A percentile compares a stretch with the other conserved stretches of the same genome.
phyloP scores from a whole-genome alignment of 768 basidiomycete genomes.

The Amanita subjunquillea region DNA sequence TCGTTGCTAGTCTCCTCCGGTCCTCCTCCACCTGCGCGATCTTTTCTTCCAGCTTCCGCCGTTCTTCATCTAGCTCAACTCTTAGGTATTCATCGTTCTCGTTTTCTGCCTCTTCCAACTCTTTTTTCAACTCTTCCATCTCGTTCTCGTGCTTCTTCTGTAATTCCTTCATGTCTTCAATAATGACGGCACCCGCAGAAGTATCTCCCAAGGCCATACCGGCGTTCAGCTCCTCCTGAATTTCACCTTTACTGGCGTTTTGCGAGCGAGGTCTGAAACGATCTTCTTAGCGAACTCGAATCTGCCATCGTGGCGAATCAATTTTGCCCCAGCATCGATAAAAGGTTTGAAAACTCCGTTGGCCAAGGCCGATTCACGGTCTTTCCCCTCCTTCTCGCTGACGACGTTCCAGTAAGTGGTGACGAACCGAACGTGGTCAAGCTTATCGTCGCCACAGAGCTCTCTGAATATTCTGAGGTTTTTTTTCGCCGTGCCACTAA shows the following conservation, averaged over 20 bases:
- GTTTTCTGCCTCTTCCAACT: slow-evolving; percentile 7
- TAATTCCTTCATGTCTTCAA: slow-evolving; percentile 9
- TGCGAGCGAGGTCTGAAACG: slow-evolving; percentile 18
- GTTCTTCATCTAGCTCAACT: slow-evolving; percentile 5
- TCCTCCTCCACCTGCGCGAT: background rate
- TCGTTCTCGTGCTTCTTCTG: slow-evolving; percentile 7
- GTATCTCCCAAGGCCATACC: slow-evolving; percentile 23
- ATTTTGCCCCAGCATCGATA: slow-evolving; percentile 27
- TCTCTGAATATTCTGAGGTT: slow-evolving; percentile 37
- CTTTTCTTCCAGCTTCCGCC: background rate
- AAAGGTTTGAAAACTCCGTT: slow-evolving; percentile 26
- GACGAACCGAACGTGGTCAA: slow-evolving; percentile 34
- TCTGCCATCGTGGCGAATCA: slow-evolving; percentile 26
- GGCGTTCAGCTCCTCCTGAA: slow-evolving; percentile 13
- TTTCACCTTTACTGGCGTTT: slow-evolving; percentile 7
- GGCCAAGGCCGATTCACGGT: slow-evolving; percentile 26
- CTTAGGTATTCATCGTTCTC: slow-evolving; percentile 4
- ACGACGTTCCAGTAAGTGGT: slow-evolving; percentile 36
- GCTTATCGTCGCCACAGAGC: slow-evolving; percentile 32
- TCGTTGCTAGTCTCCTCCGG: background rate
- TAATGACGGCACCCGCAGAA: slow-evolving; percentile 16
- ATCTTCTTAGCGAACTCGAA: slow-evolving; percentile 19
- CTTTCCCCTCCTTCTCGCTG: slow-evolving; percentile 11
- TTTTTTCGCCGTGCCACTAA: slow-evolving; percentile 28
- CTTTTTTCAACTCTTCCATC: slow-evolving; percentile 7